Percentiles rank a stretch among this genome's conserved stretches.
These are phyloP conservation scores for Leishmania martiniquensis DNA, from an alignment of 208 protist genomes.

Conservation along the genomic window DNA sequence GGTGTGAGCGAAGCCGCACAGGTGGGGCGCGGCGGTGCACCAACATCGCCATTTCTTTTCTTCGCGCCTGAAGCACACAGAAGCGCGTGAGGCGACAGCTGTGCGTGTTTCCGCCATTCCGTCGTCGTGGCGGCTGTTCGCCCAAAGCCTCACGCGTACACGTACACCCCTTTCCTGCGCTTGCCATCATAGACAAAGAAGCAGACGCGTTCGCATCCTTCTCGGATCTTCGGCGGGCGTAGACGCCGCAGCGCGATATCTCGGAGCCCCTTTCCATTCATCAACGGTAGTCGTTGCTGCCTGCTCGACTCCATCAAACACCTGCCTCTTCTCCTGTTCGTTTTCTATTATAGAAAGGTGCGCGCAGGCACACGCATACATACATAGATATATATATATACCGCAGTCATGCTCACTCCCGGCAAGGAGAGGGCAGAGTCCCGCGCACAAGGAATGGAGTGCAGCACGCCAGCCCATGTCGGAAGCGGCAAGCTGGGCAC, in stretches of 20 bases:
- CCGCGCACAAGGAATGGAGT: neutral
- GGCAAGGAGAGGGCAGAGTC: neutral
- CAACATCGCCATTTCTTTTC: too few relatives aligned
- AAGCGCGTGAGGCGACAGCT: neutral
- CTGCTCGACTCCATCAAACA: neutral
- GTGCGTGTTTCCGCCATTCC: neutral
- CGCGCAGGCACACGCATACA: too few relatives aligned
- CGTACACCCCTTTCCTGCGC: neutral
- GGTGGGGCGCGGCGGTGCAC: too few relatives aligned
- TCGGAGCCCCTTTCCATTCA: neutral
- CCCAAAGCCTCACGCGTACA: neutral
- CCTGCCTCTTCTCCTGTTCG: neutral
- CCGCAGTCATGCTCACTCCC: neutral
- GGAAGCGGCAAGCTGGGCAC: constrained; percentile 6
- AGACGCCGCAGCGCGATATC: constrained; percentile 3
- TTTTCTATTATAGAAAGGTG: neutral
- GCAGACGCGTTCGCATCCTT: neutral
- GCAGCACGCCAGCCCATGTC: neutral
- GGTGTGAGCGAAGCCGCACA: too few relatives aligned
- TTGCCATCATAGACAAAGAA: neutral
- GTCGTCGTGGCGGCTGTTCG: neutral
- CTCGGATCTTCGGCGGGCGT: neutral
- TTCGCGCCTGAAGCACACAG: too few relatives aligned
- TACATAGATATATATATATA: neutral
- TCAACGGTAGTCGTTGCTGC: neutral